A percentile compares a stretch with the other conserved stretches of the same genome.
Evolutionary conservation across 2,329 filamentous ascomycete genomes (phyloP).

Genomic region (Hymenoscyphus scutula): DNA sequence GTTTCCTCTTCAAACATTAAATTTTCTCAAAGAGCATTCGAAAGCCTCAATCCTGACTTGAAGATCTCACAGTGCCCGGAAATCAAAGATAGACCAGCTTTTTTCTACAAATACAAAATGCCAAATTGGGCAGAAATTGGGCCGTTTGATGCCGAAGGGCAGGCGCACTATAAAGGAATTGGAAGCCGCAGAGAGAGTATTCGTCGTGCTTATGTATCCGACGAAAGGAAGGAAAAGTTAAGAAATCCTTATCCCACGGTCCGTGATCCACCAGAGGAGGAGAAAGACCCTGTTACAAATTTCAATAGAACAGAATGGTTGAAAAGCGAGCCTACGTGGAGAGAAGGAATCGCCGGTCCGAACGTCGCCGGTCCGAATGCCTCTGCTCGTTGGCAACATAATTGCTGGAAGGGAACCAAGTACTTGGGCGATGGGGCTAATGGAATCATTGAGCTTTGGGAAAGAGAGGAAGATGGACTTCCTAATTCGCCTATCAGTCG

Average conservation of each 20-base stretch:
- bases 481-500: background rate
- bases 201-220: too few species aligned
- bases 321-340: background rate
- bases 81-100: too few species aligned
- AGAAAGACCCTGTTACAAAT: background rate
- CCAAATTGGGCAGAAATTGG: background rate
- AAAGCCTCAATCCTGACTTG: too few species aligned
- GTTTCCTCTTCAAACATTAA: too few species aligned
- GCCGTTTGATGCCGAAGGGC: background rate
- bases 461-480: background rate
- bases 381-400: background rate
- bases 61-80: too few species aligned
- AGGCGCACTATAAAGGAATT: background rate
- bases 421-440: background rate
- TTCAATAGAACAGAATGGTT: background rate
- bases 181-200: background rate
- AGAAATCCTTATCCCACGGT: background rate
- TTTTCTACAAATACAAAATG: too few species aligned
- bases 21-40: too few species aligned
- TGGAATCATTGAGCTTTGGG: slow-evolving; percentile 2
- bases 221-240: too few species aligned
- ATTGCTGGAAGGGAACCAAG: background rate
- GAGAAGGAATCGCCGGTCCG: background rate
- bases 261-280: background rate
- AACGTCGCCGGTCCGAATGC: background rate